Conservation (phyloP, 768 basidiomycete genomes). For the Mrakia hoshinonis region DNA sequence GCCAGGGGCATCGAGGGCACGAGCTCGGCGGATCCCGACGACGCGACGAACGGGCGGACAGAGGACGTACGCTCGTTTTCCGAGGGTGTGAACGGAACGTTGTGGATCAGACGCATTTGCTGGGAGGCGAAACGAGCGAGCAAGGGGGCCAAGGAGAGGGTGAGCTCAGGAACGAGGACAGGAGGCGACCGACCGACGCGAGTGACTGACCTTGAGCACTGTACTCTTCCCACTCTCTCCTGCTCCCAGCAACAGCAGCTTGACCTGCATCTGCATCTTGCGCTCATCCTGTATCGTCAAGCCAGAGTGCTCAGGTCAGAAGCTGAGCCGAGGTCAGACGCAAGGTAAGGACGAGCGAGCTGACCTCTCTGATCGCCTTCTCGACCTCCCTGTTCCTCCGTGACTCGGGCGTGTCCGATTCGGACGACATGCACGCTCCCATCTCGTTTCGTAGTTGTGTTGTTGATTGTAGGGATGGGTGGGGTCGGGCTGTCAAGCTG, state of each 20-base stretch:
- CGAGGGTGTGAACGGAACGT: conserved; percentile 65
- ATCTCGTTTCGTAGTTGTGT: conserved; percentile 40
- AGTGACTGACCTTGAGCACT: conserved; percentile 59
- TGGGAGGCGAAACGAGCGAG: conserved; percentile 35
- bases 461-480: not conserved
- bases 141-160: conserved; percentile 13
- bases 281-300: conserved; percentile 54
- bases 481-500: not conserved
- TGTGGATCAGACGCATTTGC: conserved; percentile 97
- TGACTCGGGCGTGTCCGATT: conserved; percentile 57
- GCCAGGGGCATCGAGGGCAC: not conserved
- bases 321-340: not conserved
- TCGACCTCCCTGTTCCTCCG: conserved; percentile 53
- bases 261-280: conserved; percentile 49
- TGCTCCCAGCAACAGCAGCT: conserved; percentile 83
- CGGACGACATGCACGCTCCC: conserved; percentile 72
- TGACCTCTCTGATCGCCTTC: conserved; percentile 50
- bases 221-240: conserved; percentile 93
- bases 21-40: not conserved
- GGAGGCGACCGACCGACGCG: not conserved
- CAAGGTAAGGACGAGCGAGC: conserved; percentile 15
- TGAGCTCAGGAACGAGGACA: not conserved
- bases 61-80: conserved; percentile 56
- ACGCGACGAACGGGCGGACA: not conserved
- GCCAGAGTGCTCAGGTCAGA: conserved; percentile 7